Base-by-base conservation (phyloP, 1,284 basidiomycete species). In the Ustanciosporium gigantosporum region DNA sequence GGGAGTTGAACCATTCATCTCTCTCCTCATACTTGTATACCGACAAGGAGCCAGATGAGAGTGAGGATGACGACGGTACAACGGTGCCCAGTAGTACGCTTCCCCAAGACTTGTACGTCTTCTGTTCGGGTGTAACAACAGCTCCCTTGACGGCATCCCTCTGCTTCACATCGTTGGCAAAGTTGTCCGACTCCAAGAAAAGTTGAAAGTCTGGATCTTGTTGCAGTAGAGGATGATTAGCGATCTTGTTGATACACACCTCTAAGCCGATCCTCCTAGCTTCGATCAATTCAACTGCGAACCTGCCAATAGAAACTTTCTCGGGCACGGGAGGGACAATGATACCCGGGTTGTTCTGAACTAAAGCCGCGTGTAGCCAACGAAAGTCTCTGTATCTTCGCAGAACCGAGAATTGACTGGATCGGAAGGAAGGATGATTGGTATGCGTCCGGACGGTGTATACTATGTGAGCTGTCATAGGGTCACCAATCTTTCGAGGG, bases 1-100 rank as follows among this genome's bases (percentile, higher is more conserved):
- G 88, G 60, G 85, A 84, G 70, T 95, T 90, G 70, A 97, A 98
- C 91, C 92, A 98, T 85, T 96, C 92, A 73, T 98, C 94, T 14
- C 86, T 88, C 79, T 99, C 94, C 65, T 89, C 83, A 77, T 94
- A 99, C 46, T 88, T 85, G 7, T 89, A 86, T 1, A 90, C 91
- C 11, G 53, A 58, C 15, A 60, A 31, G 14, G 59, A 44, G 8
- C 59, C 55, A 11, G 53, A 42, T 17, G 62, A 59, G 13, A 52
- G 56, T 9, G 70, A 44, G 13, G 67, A 70, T 0, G 57, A 57
- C n/a, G 48, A 44, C 2, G 72, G 66, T 6, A 68, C 66, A 3
- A 74, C 42, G 20, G 31, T 42, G 16, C 58, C 66, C 13, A 51
- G 32, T 16, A 57, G 27, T 3, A 45, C 46, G 27, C 45, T 52